Conservation (phyloP, 345 rosid genomes). For the Boechera retrofracta region DNA sequence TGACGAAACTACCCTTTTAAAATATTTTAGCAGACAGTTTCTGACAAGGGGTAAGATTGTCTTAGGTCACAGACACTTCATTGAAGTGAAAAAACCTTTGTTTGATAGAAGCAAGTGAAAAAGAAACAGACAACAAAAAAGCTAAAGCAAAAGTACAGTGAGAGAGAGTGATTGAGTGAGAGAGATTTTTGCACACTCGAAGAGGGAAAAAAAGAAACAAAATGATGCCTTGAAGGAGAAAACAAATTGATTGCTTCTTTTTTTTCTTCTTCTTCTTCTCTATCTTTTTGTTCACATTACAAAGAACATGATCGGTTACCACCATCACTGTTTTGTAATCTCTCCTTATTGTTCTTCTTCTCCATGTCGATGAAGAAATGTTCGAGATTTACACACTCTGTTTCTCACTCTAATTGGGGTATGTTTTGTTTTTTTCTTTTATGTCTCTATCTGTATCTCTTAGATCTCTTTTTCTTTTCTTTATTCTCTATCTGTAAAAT, state of each 20-base stretch:
- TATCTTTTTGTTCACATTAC: conserved; percentile 45
- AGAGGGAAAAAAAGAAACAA: conserved; percentile 41
- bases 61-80: conserved; percentile 46
- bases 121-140: conserved; percentile 46
- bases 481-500: background rate
- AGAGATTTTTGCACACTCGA: conserved; percentile 39
- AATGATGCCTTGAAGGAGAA: conserved; percentile 52
- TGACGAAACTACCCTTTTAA: conserved; percentile 30
- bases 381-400: conserved; percentile 29
- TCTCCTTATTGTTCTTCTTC: conserved; percentile 33
- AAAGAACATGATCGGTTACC: conserved; percentile 42
- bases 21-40: conserved; percentile 20
- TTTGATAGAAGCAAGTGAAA: conserved; percentile 40
- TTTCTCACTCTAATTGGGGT: conserved; percentile 39
- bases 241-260: conserved; percentile 43
- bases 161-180: conserved; percentile 32
- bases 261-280: background rate
- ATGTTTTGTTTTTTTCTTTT: conserved; percentile 25
- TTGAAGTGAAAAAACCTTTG: conserved; percentile 43
- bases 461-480: conserved; percentile 34
- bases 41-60: conserved; percentile 48
- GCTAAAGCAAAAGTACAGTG: conserved; percentile 45
- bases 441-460: conserved; percentile 2
- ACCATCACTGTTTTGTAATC: conserved; percentile 23
- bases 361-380: conserved; percentile 37